These are phyloP conservation scores for Hsuehochloa calcarea DNA, from an alignment of 176 grass and related monocot genomes.

Conservation along the genomic window DNA sequence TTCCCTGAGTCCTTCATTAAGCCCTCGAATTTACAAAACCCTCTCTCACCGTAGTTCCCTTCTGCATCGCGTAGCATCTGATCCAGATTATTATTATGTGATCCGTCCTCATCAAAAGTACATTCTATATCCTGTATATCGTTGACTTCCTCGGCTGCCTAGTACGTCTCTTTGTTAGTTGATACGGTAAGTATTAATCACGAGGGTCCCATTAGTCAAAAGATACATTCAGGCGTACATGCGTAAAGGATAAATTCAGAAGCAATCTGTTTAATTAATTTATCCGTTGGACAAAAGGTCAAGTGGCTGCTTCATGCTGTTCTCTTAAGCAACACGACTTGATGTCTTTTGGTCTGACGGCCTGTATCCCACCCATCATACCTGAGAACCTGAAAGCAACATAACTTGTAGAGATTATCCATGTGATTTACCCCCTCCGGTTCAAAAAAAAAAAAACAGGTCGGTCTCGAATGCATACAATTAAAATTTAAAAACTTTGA, in stretches of 20 bases:
- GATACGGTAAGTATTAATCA: not conserved
- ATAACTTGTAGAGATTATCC: not conserved
- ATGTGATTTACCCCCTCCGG: not conserved
- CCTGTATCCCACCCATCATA: not conserved
- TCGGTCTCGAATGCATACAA: fast-evolving
- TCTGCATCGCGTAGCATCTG: no score
- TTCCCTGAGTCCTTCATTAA: no score
- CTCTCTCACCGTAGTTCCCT: no score
- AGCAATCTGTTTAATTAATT: not conserved
- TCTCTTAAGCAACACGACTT: not conserved
- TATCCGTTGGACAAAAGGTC: not conserved
- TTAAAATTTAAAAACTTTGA: no score
- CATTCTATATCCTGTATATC: no score
- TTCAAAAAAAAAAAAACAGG: no score
- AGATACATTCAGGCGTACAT: not conserved
- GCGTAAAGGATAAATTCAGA: not conserved
- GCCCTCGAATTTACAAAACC: no score
- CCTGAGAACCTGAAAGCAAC: not conserved
- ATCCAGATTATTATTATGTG: no score
- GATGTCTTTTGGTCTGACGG: not conserved
- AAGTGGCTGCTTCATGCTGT: not conserved
- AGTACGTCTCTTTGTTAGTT: no score
- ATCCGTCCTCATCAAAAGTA: no score
- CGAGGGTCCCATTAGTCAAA: not conserved
- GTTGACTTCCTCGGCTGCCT: no score